phyloP scores from a whole-genome alignment of 2,329 filamentous ascomycete species.

The Paracorniculantispora psalliotae region DNA sequence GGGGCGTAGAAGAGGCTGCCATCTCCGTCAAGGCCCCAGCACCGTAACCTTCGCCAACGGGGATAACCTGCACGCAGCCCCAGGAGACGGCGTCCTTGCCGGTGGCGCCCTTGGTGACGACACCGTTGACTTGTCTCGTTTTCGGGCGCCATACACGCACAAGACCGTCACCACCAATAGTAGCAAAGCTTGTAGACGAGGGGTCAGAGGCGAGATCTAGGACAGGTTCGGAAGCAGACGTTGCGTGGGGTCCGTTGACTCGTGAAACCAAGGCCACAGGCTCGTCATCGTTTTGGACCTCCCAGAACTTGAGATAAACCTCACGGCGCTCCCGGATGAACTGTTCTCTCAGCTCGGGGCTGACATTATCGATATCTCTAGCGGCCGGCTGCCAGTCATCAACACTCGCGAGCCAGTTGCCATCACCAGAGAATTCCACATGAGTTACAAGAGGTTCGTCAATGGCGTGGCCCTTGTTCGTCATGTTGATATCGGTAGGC shows the following conservation, averaged over 20 bases:
- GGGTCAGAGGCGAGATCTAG: conserved; percentile 72
- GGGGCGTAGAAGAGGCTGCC: conserved; percentile 25
- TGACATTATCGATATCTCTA: conserved; percentile 55
- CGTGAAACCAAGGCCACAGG: conserved; percentile 74
- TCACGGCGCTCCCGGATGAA: conserved; percentile 57
- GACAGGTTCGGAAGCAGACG: conserved; percentile 51
- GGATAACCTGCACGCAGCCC: conserved; percentile 60
- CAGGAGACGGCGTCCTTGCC: conserved; percentile 65
- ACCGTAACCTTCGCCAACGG: conserved; percentile 47
- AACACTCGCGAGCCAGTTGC: conserved; percentile 83
- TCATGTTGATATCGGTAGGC: conserved; percentile 72
- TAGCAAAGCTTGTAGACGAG: conserved; percentile 67
- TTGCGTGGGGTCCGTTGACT: conserved; percentile 75
- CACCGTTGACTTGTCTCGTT: conserved; percentile 61
- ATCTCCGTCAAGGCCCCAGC: conserved; percentile 32
- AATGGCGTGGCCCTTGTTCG: conserved; percentile 65
- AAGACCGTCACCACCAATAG: conserved; percentile 73
- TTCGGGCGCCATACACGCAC: conserved; percentile 80
- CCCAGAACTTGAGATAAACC: conserved; percentile 88
- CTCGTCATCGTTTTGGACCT: conserved; percentile 52
- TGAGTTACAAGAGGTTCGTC: conserved; percentile 73
- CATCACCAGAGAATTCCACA: conserved; percentile 72
- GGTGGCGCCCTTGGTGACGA: conserved; percentile 54
- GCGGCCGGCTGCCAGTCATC: conserved; percentile 82
- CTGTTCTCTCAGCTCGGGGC: conserved; percentile 33